phyloP scores from a whole-genome alignment of 176 grass and related monocot species.

The Ampelocalamus luodianensis region DNA sequence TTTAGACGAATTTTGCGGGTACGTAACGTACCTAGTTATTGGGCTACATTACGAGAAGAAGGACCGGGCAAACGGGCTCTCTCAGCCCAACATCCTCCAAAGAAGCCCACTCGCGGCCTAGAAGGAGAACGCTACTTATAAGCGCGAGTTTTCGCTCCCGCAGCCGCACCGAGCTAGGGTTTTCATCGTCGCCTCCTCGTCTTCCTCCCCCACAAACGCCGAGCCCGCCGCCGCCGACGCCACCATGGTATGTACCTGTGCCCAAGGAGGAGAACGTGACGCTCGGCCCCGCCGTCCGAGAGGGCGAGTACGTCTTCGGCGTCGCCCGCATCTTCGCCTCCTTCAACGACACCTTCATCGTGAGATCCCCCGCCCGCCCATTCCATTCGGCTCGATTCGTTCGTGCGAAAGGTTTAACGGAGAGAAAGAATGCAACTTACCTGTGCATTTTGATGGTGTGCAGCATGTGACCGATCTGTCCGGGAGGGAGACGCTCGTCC shows the following conservation, averaged over 20 bases:
- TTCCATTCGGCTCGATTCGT: neutral
- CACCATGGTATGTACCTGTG: conserved; percentile 64
- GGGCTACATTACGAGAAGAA: neutral
- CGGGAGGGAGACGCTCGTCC: conserved; percentile 80
- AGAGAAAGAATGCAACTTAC: neutral
- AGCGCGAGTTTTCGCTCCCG: neutral
- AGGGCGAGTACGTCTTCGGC: conserved; percentile 74
- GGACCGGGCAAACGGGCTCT: neutral
- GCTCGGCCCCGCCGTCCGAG: conserved; percentile 72
- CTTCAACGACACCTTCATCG: conserved; percentile 90
- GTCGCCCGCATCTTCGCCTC: conserved; percentile 82
- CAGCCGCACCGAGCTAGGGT: conserved; percentile 25
- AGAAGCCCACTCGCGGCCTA: neutral
- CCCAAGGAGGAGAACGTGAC: conserved; percentile 87
- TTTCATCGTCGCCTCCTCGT: neutral
- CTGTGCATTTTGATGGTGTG: neutral
- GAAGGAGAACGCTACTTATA: conserved; percentile 10
- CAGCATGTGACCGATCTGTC: conserved; percentile 91
- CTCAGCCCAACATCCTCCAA: neutral
- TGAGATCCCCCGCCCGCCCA: conserved; percentile 27
- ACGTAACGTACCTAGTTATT: neutral
- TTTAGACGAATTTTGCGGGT: no score
- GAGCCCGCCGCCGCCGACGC: conserved; percentile 27
- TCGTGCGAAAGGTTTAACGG: neutral
- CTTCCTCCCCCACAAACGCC: neutral